Percentiles rank a stretch among this genome's conserved stretches.
phyloP scores from a whole-genome alignment of 495 filamentous ascomycete species.

The Umbilicaria muhlenbergii region DNA sequence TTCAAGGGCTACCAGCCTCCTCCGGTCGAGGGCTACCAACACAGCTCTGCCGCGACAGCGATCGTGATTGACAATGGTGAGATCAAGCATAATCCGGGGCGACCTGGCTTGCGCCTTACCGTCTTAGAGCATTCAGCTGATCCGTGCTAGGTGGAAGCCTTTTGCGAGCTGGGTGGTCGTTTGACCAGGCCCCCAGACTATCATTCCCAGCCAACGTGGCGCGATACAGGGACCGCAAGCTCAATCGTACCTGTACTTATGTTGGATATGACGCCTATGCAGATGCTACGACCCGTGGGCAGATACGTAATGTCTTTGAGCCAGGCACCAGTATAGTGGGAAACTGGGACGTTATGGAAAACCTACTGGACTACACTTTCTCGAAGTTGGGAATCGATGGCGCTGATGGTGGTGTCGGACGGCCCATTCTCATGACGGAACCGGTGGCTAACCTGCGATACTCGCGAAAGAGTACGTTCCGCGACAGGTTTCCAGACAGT shows the following conservation, averaged over 20 bases:
- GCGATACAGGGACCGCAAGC: conserved; percentile 83
- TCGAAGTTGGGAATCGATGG: conserved; percentile 80
- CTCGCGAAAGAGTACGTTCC: conserved; percentile 58
- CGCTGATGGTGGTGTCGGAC: conserved; percentile 51
- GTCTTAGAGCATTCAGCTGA: not conserved
- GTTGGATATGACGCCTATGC: conserved; percentile 82
- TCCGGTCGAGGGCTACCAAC: conserved; percentile 49
- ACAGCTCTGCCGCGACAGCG: conserved; percentile 46
- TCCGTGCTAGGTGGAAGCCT: conserved; percentile 54
- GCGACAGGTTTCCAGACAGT: not conserved
- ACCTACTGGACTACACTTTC: conserved; percentile 81
- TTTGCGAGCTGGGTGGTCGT: conserved; percentile 89
- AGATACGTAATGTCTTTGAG: conserved; percentile 84
- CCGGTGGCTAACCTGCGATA: conserved; percentile 81
- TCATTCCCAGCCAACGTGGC: conserved; percentile 78
- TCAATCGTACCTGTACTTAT: conserved; percentile 77
- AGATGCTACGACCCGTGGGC: conserved; percentile 82
- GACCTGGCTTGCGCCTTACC: no score
- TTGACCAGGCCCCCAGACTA: conserved; percentile 64
- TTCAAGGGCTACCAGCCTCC: conserved; percentile 59
- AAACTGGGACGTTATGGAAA: conserved; percentile 96
- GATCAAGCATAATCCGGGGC: not conserved
- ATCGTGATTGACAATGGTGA: conserved; percentile 98
- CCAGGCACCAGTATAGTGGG: conserved; percentile 76
- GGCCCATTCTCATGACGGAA: conserved; percentile 92